Evolutionary conservation across 805 yeast species (phyloP), one percentile per base, ranked within the genome.

Genomic region (Saturnispora sekii): DNA sequence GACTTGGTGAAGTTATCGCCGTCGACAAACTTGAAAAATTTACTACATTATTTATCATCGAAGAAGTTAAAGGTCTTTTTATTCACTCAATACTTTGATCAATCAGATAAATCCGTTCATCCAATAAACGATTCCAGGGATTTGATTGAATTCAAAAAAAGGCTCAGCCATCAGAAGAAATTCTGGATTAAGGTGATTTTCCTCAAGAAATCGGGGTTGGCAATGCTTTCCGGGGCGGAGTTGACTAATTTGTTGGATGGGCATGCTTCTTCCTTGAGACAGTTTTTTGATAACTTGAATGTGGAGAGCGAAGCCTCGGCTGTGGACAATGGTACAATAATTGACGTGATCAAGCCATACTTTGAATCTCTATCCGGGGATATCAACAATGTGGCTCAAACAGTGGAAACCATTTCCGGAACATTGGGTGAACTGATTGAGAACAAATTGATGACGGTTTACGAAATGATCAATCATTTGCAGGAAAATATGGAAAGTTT

Each of bases 11-110:
- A 21, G 26, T 8, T 21, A 21, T 21, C 26, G 6, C 26, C 26
- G 8, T 5, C 26, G 6, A 26, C 9, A 3, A 40, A 40, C 26
- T 18, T 40, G 30, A 32, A n/a, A 12, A 18, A 40, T 12, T n/a
- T 47, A 12, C 6, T 47, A 4, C 48, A 45, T 34, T 48, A 48
- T 40, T 28, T 48, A 2, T 28, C 40, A 21, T 47, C 51, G 7
- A 44, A 43, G 26, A 48, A 48, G 21, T 35, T 48, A 15, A 43
- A 41, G 10, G 21, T 47, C 7, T 38, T 47, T 6, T 10, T 48
- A 5, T 45, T 45, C 15, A 44, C 46, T 15, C 40, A 37, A 12
- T 40, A 32, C 15, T 40, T 26, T 14, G 40, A 40, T 32, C 31
- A 32, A 15, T 16, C 12, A 8, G 38, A 16, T 14, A 28, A 35